Percentiles rank a stretch among this genome's conserved stretches.
phyloP scores from a whole-genome alignment of 176 grass and related monocot species.

The Guadua angustifolia region DNA sequence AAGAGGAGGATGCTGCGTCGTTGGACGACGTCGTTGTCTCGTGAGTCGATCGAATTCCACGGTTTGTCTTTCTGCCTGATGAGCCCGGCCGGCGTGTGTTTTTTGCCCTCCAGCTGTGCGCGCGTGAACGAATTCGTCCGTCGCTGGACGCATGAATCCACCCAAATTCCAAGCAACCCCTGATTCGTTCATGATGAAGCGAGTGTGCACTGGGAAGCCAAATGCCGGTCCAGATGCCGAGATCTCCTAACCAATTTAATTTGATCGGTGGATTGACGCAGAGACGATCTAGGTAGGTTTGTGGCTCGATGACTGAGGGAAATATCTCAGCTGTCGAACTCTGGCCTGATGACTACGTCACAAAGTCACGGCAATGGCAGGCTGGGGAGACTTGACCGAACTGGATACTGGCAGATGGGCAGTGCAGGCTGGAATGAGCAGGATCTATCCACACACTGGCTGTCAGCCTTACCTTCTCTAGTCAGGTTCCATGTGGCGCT shows the following conservation, averaged over 20 bases:
- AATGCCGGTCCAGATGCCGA: too few species aligned
- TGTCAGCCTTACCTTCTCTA: constrained; percentile 15
- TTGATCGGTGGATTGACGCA: too few species aligned
- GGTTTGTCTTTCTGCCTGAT: neutral
- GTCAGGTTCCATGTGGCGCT: constrained; percentile 47
- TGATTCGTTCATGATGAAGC: too few species aligned
- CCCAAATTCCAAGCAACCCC: neutral
- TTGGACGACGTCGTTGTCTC: constrained; percentile 12
- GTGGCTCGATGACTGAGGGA: too few species aligned
- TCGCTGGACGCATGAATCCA: neutral
- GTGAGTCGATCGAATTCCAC: neutral
- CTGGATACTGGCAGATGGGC: too few species aligned
- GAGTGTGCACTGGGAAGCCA: too few species aligned
- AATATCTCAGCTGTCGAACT: too few species aligned
- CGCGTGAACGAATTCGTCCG: neutral
- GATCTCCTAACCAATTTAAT: too few species aligned
- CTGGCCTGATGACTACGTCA: too few species aligned
- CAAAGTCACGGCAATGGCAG: too few species aligned
- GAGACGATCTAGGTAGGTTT: too few species aligned
- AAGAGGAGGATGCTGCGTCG: neutral
- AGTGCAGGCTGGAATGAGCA: neutral
- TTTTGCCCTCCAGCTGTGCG: constrained; percentile 29
- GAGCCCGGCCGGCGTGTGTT: neutral
- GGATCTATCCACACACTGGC: constrained; percentile 1
- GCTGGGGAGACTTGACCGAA: too few species aligned